phyloP scores from a whole-genome alignment of 805 yeast species.

The Saccharomycopsis sp. region DNA sequence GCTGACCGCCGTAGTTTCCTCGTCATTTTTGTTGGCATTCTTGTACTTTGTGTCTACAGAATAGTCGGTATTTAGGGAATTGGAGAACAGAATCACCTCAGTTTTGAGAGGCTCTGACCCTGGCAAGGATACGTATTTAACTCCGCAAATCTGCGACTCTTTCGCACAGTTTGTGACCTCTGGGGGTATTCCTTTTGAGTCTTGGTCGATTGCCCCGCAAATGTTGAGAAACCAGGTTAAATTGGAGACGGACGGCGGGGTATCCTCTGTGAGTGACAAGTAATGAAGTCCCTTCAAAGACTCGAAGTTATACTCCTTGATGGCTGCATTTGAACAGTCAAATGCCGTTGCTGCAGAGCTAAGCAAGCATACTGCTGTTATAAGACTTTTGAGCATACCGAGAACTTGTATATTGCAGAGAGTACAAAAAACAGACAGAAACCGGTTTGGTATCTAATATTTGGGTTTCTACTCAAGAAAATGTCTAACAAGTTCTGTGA shows the following conservation, averaged over 20 bases:
- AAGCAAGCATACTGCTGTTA: background rate
- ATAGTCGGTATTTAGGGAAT: constrained; percentile 33
- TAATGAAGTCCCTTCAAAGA: constrained; percentile 44
- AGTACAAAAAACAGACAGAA: too few relatives aligned
- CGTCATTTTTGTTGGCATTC: constrained; percentile 27
- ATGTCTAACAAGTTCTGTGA: too few relatives aligned
- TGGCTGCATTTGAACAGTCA: constrained; percentile 10
- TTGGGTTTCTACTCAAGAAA: too few relatives aligned
- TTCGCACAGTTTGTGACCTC: constrained; percentile 50
- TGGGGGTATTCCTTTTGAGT: constrained; percentile 28
- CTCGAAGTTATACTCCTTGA: constrained; percentile 35
- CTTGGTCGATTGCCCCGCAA: constrained; percentile 46
- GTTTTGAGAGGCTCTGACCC: constrained; percentile 40
- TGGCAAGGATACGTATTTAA: constrained; percentile 49
- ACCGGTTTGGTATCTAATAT: too few relatives aligned
- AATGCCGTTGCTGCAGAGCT: constrained; percentile 7
- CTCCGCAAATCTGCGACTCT: constrained; percentile 74
- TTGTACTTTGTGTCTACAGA: constrained; percentile 12
- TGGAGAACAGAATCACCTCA: constrained; percentile 55
- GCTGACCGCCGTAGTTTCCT: constrained; percentile 28
- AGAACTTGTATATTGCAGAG: background rate
- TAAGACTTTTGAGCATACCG: background rate
- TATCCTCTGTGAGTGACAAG: constrained; percentile 36
- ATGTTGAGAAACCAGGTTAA: constrained; percentile 66
- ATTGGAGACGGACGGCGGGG: constrained; percentile 74